Percentiles rank a stretch among this genome's conserved stretches.
These are phyloP conservation scores for Gloeostereum incarnatum DNA, from an alignment of 768 basidiomycete species.

Conservation along the genomic window DNA sequence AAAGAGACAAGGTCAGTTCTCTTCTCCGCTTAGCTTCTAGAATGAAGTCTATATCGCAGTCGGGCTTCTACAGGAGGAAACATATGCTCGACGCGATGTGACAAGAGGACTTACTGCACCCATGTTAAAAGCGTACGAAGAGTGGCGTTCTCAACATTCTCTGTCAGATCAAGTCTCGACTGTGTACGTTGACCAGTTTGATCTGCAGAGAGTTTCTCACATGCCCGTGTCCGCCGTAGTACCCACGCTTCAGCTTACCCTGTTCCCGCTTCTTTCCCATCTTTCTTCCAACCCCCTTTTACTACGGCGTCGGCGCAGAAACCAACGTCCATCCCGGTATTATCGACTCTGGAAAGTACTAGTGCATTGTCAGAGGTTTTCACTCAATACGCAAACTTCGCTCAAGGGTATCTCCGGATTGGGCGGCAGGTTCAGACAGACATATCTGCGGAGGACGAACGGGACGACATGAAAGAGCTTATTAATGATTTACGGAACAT, in stretches of 20 bases:
- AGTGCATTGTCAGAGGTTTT: slow-evolving; percentile 31
- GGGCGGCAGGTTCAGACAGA: slow-evolving; percentile 24
- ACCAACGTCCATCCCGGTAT: slow-evolving; percentile 11
- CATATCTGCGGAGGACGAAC: slow-evolving; percentile 21
- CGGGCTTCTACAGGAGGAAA: background rate
- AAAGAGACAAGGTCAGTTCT: background rate
- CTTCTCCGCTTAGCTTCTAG: background rate
- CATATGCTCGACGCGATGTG: slow-evolving; percentile 40
- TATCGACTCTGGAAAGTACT: slow-evolving; percentile 40
- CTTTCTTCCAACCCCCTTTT: slow-evolving; percentile 21
- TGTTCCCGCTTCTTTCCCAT: slow-evolving; percentile 51
- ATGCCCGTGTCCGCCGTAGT: slow-evolving; percentile 18
- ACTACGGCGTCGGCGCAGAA: slow-evolving; percentile 7
- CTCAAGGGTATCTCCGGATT: slow-evolving; percentile 33
- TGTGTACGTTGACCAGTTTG: slow-evolving; percentile 22
- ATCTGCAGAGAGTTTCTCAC: background rate
- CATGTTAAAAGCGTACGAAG: slow-evolving; percentile 25
- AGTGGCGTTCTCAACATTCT: slow-evolving; percentile 22
- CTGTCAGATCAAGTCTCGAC: slow-evolving; percentile 19
- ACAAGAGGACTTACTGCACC: slow-evolving; percentile 46
- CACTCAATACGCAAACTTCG: slow-evolving; percentile 39
- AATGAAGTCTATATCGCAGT: background rate
- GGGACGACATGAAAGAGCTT: slow-evolving; percentile 49
- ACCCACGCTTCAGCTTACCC: slow-evolving; percentile 45
- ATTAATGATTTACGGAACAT: slow-evolving; percentile 52